A percentile compares a stretch with the other conserved stretches of the same genome.
These are phyloP conservation scores for Apiospora sp. DNA, from an alignment of 2,329 filamentous ascomycete genomes.

Conservation along the genomic window DNA sequence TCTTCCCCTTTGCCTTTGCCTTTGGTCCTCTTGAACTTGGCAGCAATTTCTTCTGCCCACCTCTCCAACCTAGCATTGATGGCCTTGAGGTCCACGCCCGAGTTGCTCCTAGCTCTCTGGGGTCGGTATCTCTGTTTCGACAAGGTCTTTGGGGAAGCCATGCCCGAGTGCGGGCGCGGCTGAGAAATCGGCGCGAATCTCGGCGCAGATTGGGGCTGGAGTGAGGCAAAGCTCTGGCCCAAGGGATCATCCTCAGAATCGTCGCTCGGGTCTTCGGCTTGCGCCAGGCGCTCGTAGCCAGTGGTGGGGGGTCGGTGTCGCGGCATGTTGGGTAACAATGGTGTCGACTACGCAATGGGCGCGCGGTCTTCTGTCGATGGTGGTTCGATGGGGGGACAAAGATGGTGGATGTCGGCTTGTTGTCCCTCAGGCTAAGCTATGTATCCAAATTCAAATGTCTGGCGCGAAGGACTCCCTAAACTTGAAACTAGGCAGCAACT, in stretches of 20 bases:
- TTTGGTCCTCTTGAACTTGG: slow-evolving; percentile 89
- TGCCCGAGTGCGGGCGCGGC: slow-evolving; percentile 66
- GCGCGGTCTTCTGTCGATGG: slow-evolving; percentile 20
- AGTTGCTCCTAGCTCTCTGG: slow-evolving; percentile 68
- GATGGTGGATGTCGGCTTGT: slow-evolving; percentile 5
- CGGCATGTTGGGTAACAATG: slow-evolving; percentile 61
- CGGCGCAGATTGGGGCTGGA: slow-evolving; percentile 63
- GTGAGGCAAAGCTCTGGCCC: slow-evolving; percentile 58
- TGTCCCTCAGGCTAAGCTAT: not conserved
- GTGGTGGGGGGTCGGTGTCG: slow-evolving; percentile 75
- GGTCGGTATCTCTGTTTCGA: slow-evolving; percentile 53
- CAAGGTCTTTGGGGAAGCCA: slow-evolving; percentile 61
- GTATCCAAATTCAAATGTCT: not conserved
- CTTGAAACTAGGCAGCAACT: slow-evolving; percentile 4
- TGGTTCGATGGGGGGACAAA: not conserved
- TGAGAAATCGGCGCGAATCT: slow-evolving; percentile 71
- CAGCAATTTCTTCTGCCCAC: slow-evolving; percentile 98
- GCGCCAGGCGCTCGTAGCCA: slow-evolving; percentile 84
- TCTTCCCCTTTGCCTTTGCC: slow-evolving; percentile 76
- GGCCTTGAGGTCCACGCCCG: slow-evolving; percentile 95
- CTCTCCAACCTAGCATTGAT: slow-evolving; percentile 95
- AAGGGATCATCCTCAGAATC: slow-evolving; percentile 74
- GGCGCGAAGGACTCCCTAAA: not conserved
- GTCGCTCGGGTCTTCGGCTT: slow-evolving; percentile 79
- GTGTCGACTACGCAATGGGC: slow-evolving; percentile 9